Percentiles rank a stretch among this genome's conserved stretches.
These are phyloP conservation scores for Ogataea paradorogensis DNA, from an alignment of 805 yeast species.

Conservation along the genomic window DNA sequence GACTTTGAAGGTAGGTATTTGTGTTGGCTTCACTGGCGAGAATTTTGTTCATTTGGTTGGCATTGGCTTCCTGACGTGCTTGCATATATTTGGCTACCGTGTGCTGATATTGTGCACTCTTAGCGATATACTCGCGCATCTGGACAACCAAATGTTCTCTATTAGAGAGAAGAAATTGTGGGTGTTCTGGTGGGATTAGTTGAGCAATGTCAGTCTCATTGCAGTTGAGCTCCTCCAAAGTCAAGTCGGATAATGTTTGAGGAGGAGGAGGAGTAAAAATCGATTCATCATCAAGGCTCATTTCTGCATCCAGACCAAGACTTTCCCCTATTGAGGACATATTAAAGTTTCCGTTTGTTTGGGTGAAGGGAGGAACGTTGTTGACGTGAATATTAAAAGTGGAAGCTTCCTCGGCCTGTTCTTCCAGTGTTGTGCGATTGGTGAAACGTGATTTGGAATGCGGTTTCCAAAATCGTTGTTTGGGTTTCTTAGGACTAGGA, in stretches of 20 bases:
- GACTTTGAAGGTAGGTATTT: constrained; percentile 15
- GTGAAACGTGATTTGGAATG: constrained; percentile 1
- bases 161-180: not conserved
- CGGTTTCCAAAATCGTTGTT: constrained; percentile 9
- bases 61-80: constrained; percentile 17
- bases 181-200: constrained; percentile 4
- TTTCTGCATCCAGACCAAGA: constrained; percentile 13
- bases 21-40: constrained; percentile 10
- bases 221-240: constrained; percentile 21
- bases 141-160: not conserved
- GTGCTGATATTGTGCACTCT: constrained; percentile 11
- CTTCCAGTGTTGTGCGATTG: constrained; percentile 9
- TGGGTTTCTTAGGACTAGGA: constrained; percentile 5
- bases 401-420: constrained; percentile 1
- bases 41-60: constrained; percentile 13
- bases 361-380: constrained; percentile 30
- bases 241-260: constrained; percentile 3
- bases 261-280: not conserved
- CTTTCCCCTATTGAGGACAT: constrained; percentile 25
- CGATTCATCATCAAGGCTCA: constrained; percentile 7
- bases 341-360: constrained; percentile 30
- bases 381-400: constrained; percentile 13
- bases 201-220: constrained; percentile 8
- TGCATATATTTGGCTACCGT: constrained; percentile 13
- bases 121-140: constrained; percentile 12